Conservation (phyloP, 2,329 filamentous ascomycete species). For the Apiospora hydei region DNA sequence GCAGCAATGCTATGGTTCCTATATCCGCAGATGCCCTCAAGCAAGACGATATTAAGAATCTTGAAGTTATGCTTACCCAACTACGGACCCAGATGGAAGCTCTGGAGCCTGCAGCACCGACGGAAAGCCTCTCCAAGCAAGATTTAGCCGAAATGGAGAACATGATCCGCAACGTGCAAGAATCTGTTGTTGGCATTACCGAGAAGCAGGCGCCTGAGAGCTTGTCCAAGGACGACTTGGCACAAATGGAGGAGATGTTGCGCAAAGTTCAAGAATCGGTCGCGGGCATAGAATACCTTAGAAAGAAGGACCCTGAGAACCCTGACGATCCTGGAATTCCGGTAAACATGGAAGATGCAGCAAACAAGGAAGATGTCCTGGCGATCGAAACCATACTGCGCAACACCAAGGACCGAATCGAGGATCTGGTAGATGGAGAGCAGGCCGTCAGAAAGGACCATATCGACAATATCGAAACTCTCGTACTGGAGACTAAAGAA, state of each 20-base stretch:
- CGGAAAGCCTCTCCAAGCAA: conserved; percentile 49
- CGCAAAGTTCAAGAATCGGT: conserved; percentile 50
- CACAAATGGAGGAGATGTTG: conserved; percentile 56
- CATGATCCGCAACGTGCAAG: conserved; percentile 53
- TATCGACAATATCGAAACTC: conserved; percentile 73
- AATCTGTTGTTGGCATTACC: conserved; percentile 45
- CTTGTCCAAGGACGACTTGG: conserved; percentile 47
- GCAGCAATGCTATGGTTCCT: conserved; percentile 53
- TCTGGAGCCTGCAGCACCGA: conserved; percentile 61
- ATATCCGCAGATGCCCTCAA: conserved; percentile 60
- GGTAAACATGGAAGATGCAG: conserved; percentile 53
- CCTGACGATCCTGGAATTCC: conserved; percentile 32
- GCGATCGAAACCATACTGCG: conserved; percentile 90
- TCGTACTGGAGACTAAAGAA: conserved; percentile 80
- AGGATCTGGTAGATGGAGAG: conserved; percentile 78
- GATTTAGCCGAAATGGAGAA: conserved; percentile 51
- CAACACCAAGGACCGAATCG: conserved; percentile 87
- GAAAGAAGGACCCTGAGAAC: conserved; percentile 37
- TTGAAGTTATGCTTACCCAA: conserved; percentile 84
- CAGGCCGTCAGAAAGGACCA: conserved; percentile 73
- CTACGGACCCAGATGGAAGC: conserved; percentile 85
- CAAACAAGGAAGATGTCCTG: conserved; percentile 83
- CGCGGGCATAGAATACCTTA: conserved; percentile 36
- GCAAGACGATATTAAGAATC: conserved; percentile 80
- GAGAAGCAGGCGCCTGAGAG: conserved; percentile 37